Evolutionary conservation across 1,139 yeast species (phyloP).

Genomic region (Barnettozyma hawaiiensis): DNA sequence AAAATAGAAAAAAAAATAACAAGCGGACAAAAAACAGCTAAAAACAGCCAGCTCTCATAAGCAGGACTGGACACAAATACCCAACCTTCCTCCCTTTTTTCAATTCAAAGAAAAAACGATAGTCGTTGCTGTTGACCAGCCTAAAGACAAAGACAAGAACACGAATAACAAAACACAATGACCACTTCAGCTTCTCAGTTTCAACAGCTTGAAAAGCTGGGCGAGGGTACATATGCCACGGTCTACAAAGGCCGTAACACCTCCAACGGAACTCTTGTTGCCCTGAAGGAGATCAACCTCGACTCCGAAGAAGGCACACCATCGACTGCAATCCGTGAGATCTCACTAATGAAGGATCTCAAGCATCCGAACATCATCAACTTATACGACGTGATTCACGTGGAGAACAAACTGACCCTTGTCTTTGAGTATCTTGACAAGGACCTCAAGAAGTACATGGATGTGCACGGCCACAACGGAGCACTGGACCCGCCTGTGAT

Average conservation of each 20-base stretch:
- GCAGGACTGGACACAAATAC: neutral
- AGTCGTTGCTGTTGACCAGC: neutral
- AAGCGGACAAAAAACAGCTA: neutral
- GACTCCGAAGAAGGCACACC: slow-evolving; percentile 99
- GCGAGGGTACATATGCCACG: slow-evolving; percentile 98
- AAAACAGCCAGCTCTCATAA: neutral
- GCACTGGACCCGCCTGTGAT: slow-evolving; percentile 76
- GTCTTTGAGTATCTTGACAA: slow-evolving; percentile 94
- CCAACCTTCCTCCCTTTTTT: neutral
- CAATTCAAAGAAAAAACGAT: no score
- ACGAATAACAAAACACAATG: neutral
- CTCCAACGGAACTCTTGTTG: slow-evolving; percentile 88
- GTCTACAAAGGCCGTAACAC: slow-evolving; percentile 94
- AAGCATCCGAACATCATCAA: slow-evolving; percentile 93
- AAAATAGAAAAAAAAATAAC: no score
- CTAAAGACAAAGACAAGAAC: neutral
- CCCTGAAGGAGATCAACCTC: slow-evolving; percentile 86
- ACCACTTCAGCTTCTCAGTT: slow-evolving; percentile 12
- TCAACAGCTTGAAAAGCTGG: slow-evolving; percentile 70
- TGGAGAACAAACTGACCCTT: slow-evolving; percentile 88
- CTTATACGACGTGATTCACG: slow-evolving; percentile 90
- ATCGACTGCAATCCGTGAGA: slow-evolving; percentile 94
- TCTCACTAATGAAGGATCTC: slow-evolving; percentile 92
- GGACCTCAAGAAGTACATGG: slow-evolving; percentile 94
- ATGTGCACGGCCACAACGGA: slow-evolving; percentile 70